These are phyloP conservation scores for Otatea glauca DNA, from an alignment of 176 grass and related monocot species.

Conservation along the genomic window DNA sequence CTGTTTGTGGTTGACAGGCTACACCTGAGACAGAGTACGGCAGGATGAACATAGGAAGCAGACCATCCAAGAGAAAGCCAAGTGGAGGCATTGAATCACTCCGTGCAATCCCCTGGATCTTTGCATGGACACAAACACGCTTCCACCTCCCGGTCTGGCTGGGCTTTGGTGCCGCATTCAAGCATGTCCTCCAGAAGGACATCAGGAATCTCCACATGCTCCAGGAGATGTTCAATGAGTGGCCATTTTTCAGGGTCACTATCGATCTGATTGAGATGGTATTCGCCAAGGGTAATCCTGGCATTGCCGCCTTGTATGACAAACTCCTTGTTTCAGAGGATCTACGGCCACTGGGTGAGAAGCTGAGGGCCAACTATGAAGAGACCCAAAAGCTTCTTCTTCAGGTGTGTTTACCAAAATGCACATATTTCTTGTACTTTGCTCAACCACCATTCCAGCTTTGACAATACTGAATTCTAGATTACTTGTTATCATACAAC, in stretches of 20 bases:
- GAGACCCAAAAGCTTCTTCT: slow-evolving; percentile 74
- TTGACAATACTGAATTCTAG: background rate
- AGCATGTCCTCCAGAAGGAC: slow-evolving; percentile 69
- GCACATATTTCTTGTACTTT: background rate
- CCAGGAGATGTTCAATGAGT: slow-evolving; percentile 76
- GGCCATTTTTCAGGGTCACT: slow-evolving; percentile 85
- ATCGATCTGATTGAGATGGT: slow-evolving; percentile 88
- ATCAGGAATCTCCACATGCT: slow-evolving; percentile 68
- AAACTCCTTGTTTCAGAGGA: slow-evolving; percentile 76
- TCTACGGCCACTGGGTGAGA: slow-evolving; percentile 55
- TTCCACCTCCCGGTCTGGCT: slow-evolving; percentile 85
- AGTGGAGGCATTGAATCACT: slow-evolving; percentile 83
- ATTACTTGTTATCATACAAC: background rate
- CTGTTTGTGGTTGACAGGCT: slow-evolving; percentile 53
- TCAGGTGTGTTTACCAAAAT: slow-evolving; percentile 47
- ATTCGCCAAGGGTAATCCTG: slow-evolving; percentile 80
- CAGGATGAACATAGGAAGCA: slow-evolving; percentile 88
- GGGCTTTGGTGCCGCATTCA: slow-evolving; percentile 72
- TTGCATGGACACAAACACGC: slow-evolving; percentile 78
- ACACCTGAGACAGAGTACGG: slow-evolving; percentile 84
- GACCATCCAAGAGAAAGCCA: slow-evolving; percentile 76
- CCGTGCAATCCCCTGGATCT: slow-evolving; percentile 88
- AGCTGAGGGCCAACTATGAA: slow-evolving; percentile 62
- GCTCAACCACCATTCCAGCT: background rate
- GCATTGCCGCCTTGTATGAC: slow-evolving; percentile 74